Conservation (phyloP, 2,329 filamentous ascomycete genomes). For the Periconia sp. region DNA sequence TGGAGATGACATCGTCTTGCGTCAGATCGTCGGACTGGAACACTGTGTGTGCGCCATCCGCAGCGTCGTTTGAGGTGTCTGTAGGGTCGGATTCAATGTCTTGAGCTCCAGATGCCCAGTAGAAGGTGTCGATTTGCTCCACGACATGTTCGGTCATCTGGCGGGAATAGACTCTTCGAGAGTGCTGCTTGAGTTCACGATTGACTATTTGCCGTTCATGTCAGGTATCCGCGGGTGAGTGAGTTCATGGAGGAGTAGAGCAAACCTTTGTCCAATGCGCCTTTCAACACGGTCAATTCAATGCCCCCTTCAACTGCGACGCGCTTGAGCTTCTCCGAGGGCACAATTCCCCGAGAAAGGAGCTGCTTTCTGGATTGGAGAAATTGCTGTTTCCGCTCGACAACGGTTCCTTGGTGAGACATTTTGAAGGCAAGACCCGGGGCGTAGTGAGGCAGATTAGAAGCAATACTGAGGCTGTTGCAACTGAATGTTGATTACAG, state of each 20-base stretch:
- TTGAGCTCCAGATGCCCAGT: slow-evolving; percentile 58
- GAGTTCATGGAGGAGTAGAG: neutral
- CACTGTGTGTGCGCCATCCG: slow-evolving; percentile 38
- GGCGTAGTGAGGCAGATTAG: neutral
- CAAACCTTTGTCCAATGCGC: slow-evolving; percentile 58
- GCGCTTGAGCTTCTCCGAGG: slow-evolving; percentile 61
- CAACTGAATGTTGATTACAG: slow-evolving; percentile 1
- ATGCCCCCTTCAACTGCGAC: slow-evolving; percentile 56
- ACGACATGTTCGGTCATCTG: slow-evolving; percentile 74
- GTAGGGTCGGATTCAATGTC: slow-evolving; percentile 29
- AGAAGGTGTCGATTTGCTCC: slow-evolving; percentile 73
- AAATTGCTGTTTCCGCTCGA: slow-evolving; percentile 69
- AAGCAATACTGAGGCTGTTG: neutral
- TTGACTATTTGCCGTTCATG: no score
- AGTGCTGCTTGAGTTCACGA: slow-evolving; percentile 68
- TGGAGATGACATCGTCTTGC: slow-evolving; percentile 40
- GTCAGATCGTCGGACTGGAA: slow-evolving; percentile 39
- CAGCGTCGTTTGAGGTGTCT: slow-evolving; percentile 28
- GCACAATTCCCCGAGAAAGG: slow-evolving; percentile 65
- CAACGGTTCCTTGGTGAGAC: slow-evolving; percentile 47
- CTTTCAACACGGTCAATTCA: slow-evolving; percentile 55
- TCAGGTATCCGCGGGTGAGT: no score
- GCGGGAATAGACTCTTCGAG: slow-evolving; percentile 68
- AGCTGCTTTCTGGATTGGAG: slow-evolving; percentile 67
- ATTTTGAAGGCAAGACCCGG: neutral